phyloP scores from a whole-genome alignment of 345 rosid species.

The Euphorbia pulcherrima region DNA sequence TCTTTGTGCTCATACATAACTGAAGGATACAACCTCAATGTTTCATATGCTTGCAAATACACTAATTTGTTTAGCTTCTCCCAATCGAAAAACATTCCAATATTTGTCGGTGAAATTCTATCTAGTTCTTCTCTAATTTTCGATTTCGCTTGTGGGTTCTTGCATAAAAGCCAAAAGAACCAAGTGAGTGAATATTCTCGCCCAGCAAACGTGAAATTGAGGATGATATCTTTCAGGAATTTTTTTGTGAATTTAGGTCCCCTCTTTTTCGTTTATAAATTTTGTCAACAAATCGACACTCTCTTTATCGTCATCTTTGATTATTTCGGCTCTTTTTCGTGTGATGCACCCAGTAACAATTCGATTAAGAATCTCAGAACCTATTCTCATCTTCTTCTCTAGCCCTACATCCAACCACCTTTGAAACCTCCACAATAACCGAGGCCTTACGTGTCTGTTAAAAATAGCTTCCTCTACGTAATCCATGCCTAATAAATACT shows the following conservation, averaged over 20 bases:
- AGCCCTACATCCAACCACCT: slow-evolving; percentile 48
- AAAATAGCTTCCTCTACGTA: slow-evolving; percentile 52
- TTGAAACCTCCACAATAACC: slow-evolving; percentile 63
- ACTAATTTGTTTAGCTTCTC: slow-evolving; percentile 27
- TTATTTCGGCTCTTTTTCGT: slow-evolving; percentile 31
- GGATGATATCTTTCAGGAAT: slow-evolving; percentile 50
- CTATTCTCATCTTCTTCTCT: slow-evolving; percentile 51
- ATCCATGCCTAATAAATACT: slow-evolving; percentile 48
- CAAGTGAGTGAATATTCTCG: slow-evolving; percentile 64
- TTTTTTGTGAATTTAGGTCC: slow-evolving; percentile 34
- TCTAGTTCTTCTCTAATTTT: slow-evolving; percentile 40
- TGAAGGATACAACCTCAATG: slow-evolving; percentile 28
- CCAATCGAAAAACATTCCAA: not conserved
- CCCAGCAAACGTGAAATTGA: slow-evolving; percentile 73
- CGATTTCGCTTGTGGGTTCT: slow-evolving; percentile 30
- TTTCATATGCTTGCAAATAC: slow-evolving; percentile 35
- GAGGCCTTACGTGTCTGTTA: slow-evolving; percentile 47
- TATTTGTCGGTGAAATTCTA: slow-evolving; percentile 12
- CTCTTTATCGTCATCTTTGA: slow-evolving; percentile 9
- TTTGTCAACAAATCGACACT: slow-evolving; percentile 46
- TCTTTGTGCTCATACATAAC: slow-evolving; percentile 11
- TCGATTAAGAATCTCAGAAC: slow-evolving; percentile 36
- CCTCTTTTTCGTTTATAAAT: slow-evolving; percentile 21
- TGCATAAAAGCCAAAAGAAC: slow-evolving; percentile 60
- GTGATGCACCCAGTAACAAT: slow-evolving; percentile 37